phyloP scores from a whole-genome alignment of 768 basidiomycete genomes.

The Termitomyces sp. region DNA sequence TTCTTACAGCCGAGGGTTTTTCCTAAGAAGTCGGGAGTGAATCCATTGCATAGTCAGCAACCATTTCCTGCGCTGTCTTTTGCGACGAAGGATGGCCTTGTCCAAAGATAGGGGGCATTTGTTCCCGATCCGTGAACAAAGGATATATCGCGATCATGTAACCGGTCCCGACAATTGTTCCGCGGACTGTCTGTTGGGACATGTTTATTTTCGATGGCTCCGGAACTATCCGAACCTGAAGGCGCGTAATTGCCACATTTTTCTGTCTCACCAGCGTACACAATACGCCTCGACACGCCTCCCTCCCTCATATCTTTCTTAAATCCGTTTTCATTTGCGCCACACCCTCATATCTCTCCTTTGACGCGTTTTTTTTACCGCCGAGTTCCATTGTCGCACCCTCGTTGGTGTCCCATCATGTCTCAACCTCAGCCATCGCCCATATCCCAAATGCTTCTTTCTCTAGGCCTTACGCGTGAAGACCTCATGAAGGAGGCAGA shows the following conservation, averaged over 20 bases:
- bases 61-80: too few relatives aligned
- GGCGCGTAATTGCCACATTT: slow-evolving; percentile 8
- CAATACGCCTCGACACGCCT: slow-evolving; percentile 4
- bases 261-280: slow-evolving; percentile 6
- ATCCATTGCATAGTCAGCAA: too few relatives aligned
- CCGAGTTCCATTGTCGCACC: neutral
- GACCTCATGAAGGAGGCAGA: slow-evolving; percentile 67
- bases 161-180: too few relatives aligned
- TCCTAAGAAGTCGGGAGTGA: too few relatives aligned
- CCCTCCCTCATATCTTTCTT: neutral
- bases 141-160: too few relatives aligned
- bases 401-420: slow-evolving; percentile 24
- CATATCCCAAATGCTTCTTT: slow-evolving; percentile 65
- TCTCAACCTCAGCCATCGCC: slow-evolving; percentile 48
- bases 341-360: slow-evolving; percentile 1
- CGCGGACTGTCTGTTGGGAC: slow-evolving; percentile 8
- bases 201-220: slow-evolving; percentile 6
- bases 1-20: too few relatives aligned
- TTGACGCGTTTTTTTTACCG: slow-evolving; percentile 2
- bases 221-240: slow-evolving; percentile 2
- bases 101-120: too few relatives aligned
- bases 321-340: neutral
- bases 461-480: slow-evolving; percentile 72
- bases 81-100: too few relatives aligned
- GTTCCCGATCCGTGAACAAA: too few relatives aligned